Percentiles rank a stretch among this genome's conserved stretches.
Evolutionary conservation across 768 basidiomycete species (phyloP).

Genomic region (Phlebiopsis flavidoalba): DNA sequence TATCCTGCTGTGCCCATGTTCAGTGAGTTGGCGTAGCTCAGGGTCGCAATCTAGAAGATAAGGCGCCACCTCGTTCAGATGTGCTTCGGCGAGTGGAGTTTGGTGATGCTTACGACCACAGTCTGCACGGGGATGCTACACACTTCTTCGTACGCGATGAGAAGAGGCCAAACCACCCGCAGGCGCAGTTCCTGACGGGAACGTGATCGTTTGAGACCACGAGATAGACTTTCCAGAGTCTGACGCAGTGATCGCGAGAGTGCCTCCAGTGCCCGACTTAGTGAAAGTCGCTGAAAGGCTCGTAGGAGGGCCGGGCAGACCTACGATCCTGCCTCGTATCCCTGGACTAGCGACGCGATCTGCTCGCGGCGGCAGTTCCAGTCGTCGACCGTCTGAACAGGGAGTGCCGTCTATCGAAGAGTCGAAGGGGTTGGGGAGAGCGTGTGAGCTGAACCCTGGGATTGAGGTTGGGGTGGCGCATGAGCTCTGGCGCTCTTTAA

Average conservation of each 20-base stretch:
- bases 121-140: slow-evolving; percentile 31
- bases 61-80: slow-evolving; percentile 25
- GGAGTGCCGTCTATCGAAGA: slow-evolving; percentile 37
- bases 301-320: slow-evolving; percentile 41
- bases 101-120: slow-evolving; percentile 17
- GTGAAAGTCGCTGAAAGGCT: slow-evolving; percentile 40
- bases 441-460: slow-evolving; percentile 31
- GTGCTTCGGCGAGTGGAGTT: neutral
- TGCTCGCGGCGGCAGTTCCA: slow-evolving; percentile 49
- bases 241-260: slow-evolving; percentile 43
- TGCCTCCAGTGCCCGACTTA: slow-evolving; percentile 25
- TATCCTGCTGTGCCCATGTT: slow-evolving; percentile 45
- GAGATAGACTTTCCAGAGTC: slow-evolving; percentile 43
- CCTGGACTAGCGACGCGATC: slow-evolving; percentile 44
- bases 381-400: slow-evolving; percentile 39
- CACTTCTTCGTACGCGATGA: slow-evolving; percentile 45
- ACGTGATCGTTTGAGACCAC: slow-evolving; percentile 41
- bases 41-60: slow-evolving; percentile 30
- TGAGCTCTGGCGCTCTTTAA: neutral
- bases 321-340: slow-evolving; percentile 47
- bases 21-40: slow-evolving; percentile 50
- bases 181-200: slow-evolving; percentile 38
- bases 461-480: slow-evolving; percentile 7
- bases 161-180: slow-evolving; percentile 39
- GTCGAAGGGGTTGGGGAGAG: slow-evolving; percentile 50